A percentile compares a stretch with the other conserved stretches of the same genome.
These are phyloP conservation scores for Fusarium sp. DNA, from an alignment of 2,329 filamentous ascomycete genomes.

Conservation along the genomic window DNA sequence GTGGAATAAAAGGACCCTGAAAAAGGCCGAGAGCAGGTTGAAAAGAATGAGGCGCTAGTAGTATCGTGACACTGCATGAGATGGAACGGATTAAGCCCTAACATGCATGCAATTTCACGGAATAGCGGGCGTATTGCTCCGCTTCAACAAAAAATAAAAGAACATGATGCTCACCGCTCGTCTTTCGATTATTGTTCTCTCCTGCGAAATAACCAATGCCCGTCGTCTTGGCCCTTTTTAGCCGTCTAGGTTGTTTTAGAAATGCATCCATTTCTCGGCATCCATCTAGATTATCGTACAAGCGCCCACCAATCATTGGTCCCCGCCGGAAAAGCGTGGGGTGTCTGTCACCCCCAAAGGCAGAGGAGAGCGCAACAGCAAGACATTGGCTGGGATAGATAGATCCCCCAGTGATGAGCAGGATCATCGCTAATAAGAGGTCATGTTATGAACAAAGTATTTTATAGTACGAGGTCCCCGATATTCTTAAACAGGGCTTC, in stretches of 20 bases:
- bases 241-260: constrained; percentile 8
- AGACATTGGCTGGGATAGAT: constrained; percentile 3
- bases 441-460: constrained; percentile 22
- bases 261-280: constrained; percentile 15
- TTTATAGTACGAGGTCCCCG: constrained; percentile 6
- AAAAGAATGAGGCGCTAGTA: constrained; percentile 4
- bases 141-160: constrained; percentile 5
- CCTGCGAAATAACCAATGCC: not conserved
- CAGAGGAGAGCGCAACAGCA: not conserved
- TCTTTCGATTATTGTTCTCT: constrained; percentile 6
- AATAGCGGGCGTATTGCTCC: constrained; percentile 18
- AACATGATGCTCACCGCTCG: constrained; percentile 27
- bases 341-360: constrained; percentile 6
- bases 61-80: constrained; percentile 20
- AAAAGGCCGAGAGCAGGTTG: constrained; percentile 15
- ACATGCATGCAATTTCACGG: constrained; percentile 11
- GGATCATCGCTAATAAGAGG: constrained; percentile 22
- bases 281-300: constrained; percentile 26
- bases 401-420: constrained; percentile 23
- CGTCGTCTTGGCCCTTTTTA: constrained; percentile 16
- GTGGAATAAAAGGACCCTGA: constrained; percentile 23
- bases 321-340: constrained; percentile 16
- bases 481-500: constrained; percentile 7
- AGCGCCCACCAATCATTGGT: constrained; percentile 35
- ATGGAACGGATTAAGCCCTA: constrained; percentile 22